phyloP scores from a whole-genome alignment of 352 stramenopile genomes.

The Phytopythium boreale region DNA sequence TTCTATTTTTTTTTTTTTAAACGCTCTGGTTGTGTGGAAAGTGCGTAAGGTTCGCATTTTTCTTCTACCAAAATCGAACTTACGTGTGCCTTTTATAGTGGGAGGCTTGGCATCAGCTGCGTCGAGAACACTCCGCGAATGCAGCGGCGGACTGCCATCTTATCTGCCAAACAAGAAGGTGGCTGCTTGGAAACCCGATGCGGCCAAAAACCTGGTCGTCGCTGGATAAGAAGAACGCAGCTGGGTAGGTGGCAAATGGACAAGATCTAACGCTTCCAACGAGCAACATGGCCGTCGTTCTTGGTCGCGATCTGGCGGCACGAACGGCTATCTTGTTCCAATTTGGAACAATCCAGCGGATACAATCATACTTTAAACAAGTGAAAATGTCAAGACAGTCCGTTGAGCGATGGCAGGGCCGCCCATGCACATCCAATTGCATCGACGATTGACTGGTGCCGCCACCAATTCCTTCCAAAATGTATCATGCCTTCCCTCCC shows the following conservation, averaged over 20 bases:
- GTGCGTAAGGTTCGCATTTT: not conserved
- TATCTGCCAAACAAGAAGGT: not conserved
- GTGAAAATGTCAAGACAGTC: not conserved
- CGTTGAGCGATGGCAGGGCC: not conserved
- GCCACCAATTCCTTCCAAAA: not conserved
- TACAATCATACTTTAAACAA: not conserved
- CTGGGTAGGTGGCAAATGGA: not conserved
- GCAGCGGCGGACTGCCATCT: not conserved
- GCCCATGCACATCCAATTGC: not conserved
- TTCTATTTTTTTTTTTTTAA: slow-evolving; percentile 4
- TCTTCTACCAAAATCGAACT: not conserved
- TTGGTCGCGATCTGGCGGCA: not conserved
- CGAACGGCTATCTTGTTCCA: not conserved
- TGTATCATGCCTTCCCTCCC: not conserved
- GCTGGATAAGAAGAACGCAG: not conserved
- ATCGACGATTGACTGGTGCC: not conserved
- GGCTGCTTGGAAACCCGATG: not conserved
- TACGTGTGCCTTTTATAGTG: not conserved
- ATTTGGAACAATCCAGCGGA: not conserved
- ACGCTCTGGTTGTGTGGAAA: not conserved
- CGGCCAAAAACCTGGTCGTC: not conserved
- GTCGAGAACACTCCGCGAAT: not conserved
- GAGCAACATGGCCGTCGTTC: no score
- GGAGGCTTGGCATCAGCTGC: not conserved
- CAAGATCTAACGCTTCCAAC: not conserved